Conservation (phyloP, 495 filamentous ascomycete genomes). For the Penicillium roqueforti region DNA sequence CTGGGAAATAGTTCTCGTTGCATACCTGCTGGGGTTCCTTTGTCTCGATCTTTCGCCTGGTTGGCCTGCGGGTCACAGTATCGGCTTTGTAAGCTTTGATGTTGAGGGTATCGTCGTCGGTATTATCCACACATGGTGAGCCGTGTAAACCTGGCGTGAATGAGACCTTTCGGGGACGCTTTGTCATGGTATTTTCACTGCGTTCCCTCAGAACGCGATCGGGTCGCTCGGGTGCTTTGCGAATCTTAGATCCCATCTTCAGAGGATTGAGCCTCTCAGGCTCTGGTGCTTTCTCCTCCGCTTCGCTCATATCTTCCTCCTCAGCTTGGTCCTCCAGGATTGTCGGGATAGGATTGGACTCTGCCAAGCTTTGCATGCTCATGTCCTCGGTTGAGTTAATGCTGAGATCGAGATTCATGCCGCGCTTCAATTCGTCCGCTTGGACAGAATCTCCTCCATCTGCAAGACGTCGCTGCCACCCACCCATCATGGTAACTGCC, state of each 20-base stretch:
- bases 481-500: constrained; percentile 83
- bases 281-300: constrained; percentile 29
- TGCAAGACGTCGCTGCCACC: constrained; percentile 81
- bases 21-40: constrained; percentile 35
- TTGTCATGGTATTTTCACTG: constrained; percentile 39
- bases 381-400: constrained; percentile 47
- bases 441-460: constrained; percentile 75
- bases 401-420: constrained; percentile 63
- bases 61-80: constrained; percentile 33
- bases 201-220: constrained; percentile 40
- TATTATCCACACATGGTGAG: constrained; percentile 24
- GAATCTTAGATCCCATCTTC: constrained; percentile 18
- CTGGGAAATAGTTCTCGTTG: constrained; percentile 6
- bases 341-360: constrained; percentile 42
- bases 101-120: constrained; percentile 36
- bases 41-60: constrained; percentile 31
- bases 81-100: constrained; percentile 37
- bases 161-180: constrained; percentile 42
- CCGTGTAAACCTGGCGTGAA: constrained; percentile 42
- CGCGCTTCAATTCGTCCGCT: constrained; percentile 75
- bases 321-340: constrained; percentile 54
- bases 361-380: constrained; percentile 31
- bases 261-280: constrained; percentile 12
- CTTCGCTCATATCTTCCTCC: constrained; percentile 36
- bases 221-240: constrained; percentile 25